These are phyloP conservation scores for Perilla frutescens DNA, from an alignment of 257 asterid genomes.

Conservation along the genomic window DNA sequence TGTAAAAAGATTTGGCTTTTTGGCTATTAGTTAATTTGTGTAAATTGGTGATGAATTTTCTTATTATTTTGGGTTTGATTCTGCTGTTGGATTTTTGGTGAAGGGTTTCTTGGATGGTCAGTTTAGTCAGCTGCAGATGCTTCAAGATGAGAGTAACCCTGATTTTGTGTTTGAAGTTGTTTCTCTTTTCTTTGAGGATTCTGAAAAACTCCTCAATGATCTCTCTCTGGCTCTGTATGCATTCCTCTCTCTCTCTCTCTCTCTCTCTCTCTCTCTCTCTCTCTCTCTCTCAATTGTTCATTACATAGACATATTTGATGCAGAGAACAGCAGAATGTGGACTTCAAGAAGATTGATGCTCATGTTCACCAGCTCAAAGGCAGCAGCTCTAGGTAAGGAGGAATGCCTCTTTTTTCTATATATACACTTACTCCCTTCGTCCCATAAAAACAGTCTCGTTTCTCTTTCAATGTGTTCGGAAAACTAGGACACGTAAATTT, in stretches of 20 bases:
- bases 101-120: constrained; percentile 84
- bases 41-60: background rate
- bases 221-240: constrained; percentile 63
- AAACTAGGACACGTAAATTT: no score
- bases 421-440: no score
- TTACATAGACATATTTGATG: background rate
- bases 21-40: no score
- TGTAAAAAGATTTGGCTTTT: background rate
- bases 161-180: constrained; percentile 78
- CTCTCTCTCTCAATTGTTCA: background rate
- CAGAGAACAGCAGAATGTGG: constrained; percentile 72
- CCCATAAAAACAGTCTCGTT: no score
- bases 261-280: constrained; percentile 5
- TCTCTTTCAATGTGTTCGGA: no score
- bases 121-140: constrained; percentile 73
- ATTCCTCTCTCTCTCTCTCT: constrained; percentile 19
- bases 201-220: constrained; percentile 78
- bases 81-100: background rate
- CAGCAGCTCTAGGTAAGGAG: constrained; percentile 76
- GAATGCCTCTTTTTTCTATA: no score
- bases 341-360: constrained; percentile 77
- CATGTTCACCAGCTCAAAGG: constrained; percentile 89
- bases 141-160: constrained; percentile 88
- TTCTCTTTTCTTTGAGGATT: constrained; percentile 80
- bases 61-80: background rate